phyloP scores from a whole-genome alignment of 768 basidiomycete genomes.

The Amanita fuliginea region DNA sequence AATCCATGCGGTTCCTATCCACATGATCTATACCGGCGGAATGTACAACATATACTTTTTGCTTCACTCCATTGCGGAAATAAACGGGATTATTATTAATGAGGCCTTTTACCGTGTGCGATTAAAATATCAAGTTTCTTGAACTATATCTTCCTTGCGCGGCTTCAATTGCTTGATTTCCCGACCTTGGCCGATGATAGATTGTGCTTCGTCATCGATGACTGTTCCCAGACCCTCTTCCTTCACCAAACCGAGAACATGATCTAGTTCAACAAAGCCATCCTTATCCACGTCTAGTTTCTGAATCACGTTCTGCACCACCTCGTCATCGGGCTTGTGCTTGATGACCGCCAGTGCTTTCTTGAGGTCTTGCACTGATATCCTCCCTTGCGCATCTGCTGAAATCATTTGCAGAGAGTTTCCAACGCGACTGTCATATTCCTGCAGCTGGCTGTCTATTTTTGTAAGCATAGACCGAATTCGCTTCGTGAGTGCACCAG shows the following conservation, averaged over 20 bases:
- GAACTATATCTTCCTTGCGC: conserved; percentile 94
- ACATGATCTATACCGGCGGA: conserved; percentile 5
- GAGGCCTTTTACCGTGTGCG: neutral
- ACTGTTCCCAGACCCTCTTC: conserved; percentile 85
- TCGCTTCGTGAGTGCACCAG: conserved; percentile 85
- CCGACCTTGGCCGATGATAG: conserved; percentile 71
- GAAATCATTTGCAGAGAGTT: conserved; percentile 79
- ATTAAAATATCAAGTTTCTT: conserved; percentile 33
- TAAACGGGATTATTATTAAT: neutral
- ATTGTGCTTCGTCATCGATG: conserved; percentile 76
- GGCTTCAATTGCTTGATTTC: conserved; percentile 74
- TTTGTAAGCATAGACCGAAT: conserved; percentile 94
- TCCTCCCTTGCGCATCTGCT: conserved; percentile 77
- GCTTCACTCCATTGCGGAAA: neutral
- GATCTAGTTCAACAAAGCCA: conserved; percentile 90
- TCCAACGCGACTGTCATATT: conserved; percentile 84
- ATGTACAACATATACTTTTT: conserved; percentile 9
- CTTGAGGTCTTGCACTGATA: conserved; percentile 80
- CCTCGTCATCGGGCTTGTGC: conserved; percentile 85
- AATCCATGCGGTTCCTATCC: neutral
- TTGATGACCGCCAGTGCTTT: conserved; percentile 89
- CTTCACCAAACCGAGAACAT: conserved; percentile 80
- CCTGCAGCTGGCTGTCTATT: conserved; percentile 85
- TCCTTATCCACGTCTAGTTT: conserved; percentile 96
- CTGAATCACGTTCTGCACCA: conserved; percentile 76